Evolutionary conservation across 371 early-diverging fungal species (phyloP), one percentile per base, ranked within the genome.

Genomic region (Cokeromyces recurvatus): DNA sequence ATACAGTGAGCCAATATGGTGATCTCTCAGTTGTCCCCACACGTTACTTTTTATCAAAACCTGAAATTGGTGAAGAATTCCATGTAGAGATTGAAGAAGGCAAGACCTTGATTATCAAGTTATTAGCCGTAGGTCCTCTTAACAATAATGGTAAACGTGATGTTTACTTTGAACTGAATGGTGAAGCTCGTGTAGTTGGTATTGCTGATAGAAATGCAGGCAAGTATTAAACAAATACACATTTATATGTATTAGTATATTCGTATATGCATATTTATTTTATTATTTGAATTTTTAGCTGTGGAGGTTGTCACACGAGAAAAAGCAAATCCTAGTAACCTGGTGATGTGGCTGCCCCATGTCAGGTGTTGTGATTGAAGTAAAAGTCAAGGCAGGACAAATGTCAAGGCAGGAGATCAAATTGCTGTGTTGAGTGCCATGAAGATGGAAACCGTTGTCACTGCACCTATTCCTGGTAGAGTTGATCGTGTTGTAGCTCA

Each of bases 391-490:
- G 57, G 77, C 64, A 50, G 95, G 95, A 36, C 72, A 79, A 23
- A 60, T 35, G 83, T 97, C 48, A 92, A 90, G 76, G 82, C 81
- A 8, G 97, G 95, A 10, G 92, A 94, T 51, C 90, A 92, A 7
- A 63, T 95, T 48, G 91, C 86, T 51, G 87, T 96, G 10, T 70
- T 96, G 46, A 85, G 86, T 40, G 95, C 95, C 37, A 96, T 96
- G 97, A 96, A 96, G 75, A 94, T 96, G 95, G 97, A 96, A 68
- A 94, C 95, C 1, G 81, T 92, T 4, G 93, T 96, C 14, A 79
- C 90, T 10, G 78, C 92, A 7, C 84, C 94, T 6, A 78, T 85
- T 16, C 77, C 85, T 27, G 97, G 97, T 53, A 75, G 60, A 16
- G 77, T 95, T 20, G 85, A 82, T 34, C 57, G 79, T 41, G 82